Base-by-base conservation (phyloP, 179 eudicot species). In the Drosera spatulata region DNA sequence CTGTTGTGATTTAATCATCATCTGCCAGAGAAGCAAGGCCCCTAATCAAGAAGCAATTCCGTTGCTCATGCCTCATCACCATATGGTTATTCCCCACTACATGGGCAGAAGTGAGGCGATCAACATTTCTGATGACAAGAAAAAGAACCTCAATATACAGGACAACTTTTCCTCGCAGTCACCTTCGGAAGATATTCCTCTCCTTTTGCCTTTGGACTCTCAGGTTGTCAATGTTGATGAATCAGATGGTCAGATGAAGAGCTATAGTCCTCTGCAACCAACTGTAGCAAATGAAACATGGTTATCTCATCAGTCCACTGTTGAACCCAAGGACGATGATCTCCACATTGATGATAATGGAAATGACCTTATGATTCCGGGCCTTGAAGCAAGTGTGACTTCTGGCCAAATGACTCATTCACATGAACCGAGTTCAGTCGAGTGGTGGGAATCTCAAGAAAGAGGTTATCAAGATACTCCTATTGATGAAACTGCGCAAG, bases 71-170 rank as follows among this genome's bases (percentile, higher is more conserved):
- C 99, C 99, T 59, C 93, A 79, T 69, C 97, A 93, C 48, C 96
- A 93, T 71, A 93, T 78, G 96, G 99, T 93, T 50, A 86, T 93
- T 61, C 99, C 99, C 39, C 96, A 86, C 69, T 93, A 89, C 73
- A 65, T 86, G 87, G 91, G 93, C 51, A 77, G 70, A 61, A 81
- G 72, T 71, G 60, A 63, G 62, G 95, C 67, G 60, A 66, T 64
- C 22, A 73, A 82, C 45, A 66, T 66, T 59, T 76, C 74, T 11
- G 62, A 44, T 58, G 62, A 61, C 8, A 66, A 65, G 66, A 61
- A 53, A 64, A 58, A 65, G 65, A 74, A 53, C 22, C 50, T 76
- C 13, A 77, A 63, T 60, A 78, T 78, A 66, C 72, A 70, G 56
- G 82, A 78, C 74, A 81, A 81, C 6, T 74, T 74, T 71, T 75